Base-by-base conservation (phyloP, 2,329 filamentous ascomycete genomes). In the Cadophora malorum region DNA sequence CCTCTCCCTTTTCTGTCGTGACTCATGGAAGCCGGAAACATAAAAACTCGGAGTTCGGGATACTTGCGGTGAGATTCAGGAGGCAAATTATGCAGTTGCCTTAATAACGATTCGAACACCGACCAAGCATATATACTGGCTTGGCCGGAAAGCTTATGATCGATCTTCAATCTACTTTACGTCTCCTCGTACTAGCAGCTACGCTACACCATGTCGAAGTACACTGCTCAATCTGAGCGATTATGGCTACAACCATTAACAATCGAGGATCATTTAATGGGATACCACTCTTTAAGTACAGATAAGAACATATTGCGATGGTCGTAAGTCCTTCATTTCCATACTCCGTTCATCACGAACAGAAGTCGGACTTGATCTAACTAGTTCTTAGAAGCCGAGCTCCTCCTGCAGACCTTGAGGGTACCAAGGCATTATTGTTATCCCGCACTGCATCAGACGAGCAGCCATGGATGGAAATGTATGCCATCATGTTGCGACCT, bases 401-500 rank as follows among this genome's bases (percentile, higher is more conserved):
- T 35, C 19, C 31, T 31, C 31, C 61, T 55, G 8, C 33, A 9
- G 35, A 41, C 16, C 19, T 70, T 12, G 53, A 21, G 10, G 47
- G 65, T n/a, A 67, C 64, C n/a, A 70, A 62, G 58, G 58, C 55
- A 33, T 55, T 35, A 10, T 66, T 71, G 59, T 16, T 61, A 19
- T 53, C 41, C 21, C 49, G 64, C 19, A 55, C 64, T 0, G 63
- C 64, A 7, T 69, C 49, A 14, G 47, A 53, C 3, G 56, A 72
- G 28, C 64, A 70, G 3, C 70, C 72, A 12, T 69, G 67, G 63
- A 69, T 67, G n/a, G 69, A 71, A 25, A 67, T 67, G 7, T 74
- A 70, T 38, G 74, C 73, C n/a, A 72, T 75, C 47, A 19, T 74
- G 8, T 63, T 74, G 16, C 69, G 65, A 31, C 65, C 65, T 16